Conservation (phyloP, 305 asterid genomes). For the Solanum aculeatissimum region DNA sequence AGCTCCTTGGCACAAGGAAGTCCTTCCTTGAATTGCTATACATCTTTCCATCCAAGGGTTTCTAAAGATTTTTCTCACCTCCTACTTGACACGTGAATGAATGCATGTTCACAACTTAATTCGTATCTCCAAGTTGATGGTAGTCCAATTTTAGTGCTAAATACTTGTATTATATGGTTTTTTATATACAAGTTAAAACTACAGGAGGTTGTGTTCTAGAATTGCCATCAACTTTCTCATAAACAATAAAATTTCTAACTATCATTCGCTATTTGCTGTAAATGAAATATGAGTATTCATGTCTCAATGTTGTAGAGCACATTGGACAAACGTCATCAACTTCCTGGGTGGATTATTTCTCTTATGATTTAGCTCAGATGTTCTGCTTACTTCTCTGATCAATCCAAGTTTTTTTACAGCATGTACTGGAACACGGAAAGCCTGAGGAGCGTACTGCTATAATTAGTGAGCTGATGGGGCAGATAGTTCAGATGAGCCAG, state of each 20-base stretch:
- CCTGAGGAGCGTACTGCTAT: constrained; percentile 34
- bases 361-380: not conserved
- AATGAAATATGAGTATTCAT: not conserved
- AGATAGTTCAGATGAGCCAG: constrained; percentile 48
- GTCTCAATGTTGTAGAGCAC: not conserved
- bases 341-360: not conserved
- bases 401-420: constrained; percentile 16
- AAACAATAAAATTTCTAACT: not conserved
- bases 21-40: not conserved
- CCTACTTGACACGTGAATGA: not conserved
- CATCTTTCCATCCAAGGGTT: not conserved
- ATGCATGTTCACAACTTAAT: not conserved
- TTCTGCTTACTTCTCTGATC: not conserved
- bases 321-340: not conserved
- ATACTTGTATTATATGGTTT: not conserved
- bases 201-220: not conserved
- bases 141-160: not conserved
- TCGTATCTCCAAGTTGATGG: not conserved
- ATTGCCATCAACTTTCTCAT: not conserved
- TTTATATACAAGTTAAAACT: not conserved
- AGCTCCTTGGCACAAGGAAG: not conserved
- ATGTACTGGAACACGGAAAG: constrained; percentile 38
- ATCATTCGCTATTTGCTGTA: not conserved
- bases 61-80: not conserved
- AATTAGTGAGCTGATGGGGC: constrained; percentile 30